These are phyloP conservation scores for Ampelomyces quisqualis DNA, from an alignment of 2,329 filamentous ascomycete species.

Conservation along the genomic window DNA sequence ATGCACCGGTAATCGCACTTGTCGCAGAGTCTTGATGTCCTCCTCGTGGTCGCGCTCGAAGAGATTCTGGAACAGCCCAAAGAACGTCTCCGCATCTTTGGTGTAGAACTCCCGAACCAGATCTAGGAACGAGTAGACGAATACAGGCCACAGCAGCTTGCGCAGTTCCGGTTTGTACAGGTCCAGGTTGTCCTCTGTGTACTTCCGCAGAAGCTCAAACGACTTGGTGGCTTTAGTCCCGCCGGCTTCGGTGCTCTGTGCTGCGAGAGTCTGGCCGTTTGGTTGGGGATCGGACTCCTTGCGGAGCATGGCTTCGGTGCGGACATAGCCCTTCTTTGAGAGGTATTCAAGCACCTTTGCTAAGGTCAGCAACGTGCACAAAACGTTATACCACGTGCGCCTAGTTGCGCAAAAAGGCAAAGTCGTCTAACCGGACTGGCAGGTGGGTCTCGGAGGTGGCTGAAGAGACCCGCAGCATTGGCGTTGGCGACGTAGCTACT, in stretches of 20 bases:
- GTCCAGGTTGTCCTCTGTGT: constrained; percentile 89
- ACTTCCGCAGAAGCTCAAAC: constrained; percentile 71
- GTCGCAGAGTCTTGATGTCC: constrained; percentile 73
- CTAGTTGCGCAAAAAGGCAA: neutral
- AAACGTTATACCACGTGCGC: neutral
- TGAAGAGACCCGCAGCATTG: no score
- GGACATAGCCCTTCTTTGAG: constrained; percentile 89
- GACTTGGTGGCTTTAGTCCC: constrained; percentile 76
- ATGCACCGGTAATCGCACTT: constrained; percentile 75
- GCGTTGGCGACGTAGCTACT: no score
- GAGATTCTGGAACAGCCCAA: constrained; percentile 64
- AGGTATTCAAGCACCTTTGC: constrained; percentile 88
- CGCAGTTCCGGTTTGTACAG: constrained; percentile 88
- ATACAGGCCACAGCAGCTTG: constrained; percentile 88
- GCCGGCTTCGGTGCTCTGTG: constrained; percentile 64
- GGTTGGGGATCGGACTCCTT: constrained; percentile 85
- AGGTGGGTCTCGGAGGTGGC: no score
- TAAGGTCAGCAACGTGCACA: constrained; percentile 7
- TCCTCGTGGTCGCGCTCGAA: constrained; percentile 80
- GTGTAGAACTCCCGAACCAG: constrained; percentile 71
- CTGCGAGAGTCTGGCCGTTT: constrained; percentile 73
- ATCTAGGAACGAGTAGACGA: constrained; percentile 88
- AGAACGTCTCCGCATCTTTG: constrained; percentile 72
- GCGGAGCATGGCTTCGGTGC: constrained; percentile 88
- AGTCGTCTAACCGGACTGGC: neutral